Conservation (phyloP, 495 filamentous ascomycete species). For the Aspergillus nidulans region DNA sequence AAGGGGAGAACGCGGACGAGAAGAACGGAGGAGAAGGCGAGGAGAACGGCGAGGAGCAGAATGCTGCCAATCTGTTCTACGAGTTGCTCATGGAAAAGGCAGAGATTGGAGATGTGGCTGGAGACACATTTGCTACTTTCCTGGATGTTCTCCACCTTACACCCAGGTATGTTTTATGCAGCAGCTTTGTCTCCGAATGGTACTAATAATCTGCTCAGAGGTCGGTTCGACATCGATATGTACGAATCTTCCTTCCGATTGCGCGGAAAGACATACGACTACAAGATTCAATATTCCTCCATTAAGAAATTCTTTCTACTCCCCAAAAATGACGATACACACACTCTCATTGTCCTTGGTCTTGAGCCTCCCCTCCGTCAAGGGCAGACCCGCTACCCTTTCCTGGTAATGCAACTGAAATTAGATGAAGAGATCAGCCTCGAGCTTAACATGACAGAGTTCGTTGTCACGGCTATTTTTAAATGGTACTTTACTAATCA, state of each 20-base stretch:
- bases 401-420: conserved; percentile 99
- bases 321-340: conserved; percentile 94
- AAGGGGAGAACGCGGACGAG: conserved; percentile 61
- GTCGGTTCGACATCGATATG: conserved; percentile 99
- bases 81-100: conserved; percentile 98
- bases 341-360: conserved; percentile 91
- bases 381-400: conserved; percentile 97
- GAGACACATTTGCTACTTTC: conserved; percentile 96
- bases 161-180: conserved; percentile 62
- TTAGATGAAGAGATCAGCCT: conserved; percentile 95
- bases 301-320: conserved; percentile 99
- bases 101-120: conserved; percentile 97
- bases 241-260: conserved; percentile 97
- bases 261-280: conserved; percentile 98
- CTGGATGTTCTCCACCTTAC: conserved; percentile 96
- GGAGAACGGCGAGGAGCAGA: conserved; percentile 76
- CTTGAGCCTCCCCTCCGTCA: conserved; percentile 94
- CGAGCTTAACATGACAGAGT: conserved; percentile 96
- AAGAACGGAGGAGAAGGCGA: conserved; percentile 67
- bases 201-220: conserved; percentile 55
- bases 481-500: conserved; percentile 12
- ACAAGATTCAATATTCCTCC: conserved; percentile 96
- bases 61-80: conserved; percentile 92
- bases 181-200: neutral
- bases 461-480: conserved; percentile 28